Percentiles rank a stretch among this genome's conserved stretches.
phyloP scores from a whole-genome alignment of 1,284 basidiomycete genomes.

The Rhodotorula sp. region DNA sequence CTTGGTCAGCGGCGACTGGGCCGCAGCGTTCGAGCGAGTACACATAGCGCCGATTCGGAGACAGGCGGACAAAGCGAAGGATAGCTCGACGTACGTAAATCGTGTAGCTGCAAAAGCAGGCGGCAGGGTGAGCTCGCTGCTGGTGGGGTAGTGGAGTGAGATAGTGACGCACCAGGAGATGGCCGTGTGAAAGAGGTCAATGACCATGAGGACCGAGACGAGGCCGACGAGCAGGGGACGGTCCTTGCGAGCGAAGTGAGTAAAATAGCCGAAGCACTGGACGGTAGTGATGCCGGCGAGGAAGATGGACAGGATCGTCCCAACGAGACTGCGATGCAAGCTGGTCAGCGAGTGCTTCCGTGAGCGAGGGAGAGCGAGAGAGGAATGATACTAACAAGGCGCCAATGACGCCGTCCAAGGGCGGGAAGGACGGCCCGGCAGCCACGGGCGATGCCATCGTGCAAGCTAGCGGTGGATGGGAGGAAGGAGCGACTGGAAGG shows the following conservation, averaged over 20 bases:
- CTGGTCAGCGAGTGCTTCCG: not conserved
- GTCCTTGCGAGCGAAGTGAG: not conserved
- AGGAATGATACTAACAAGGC: not conserved
- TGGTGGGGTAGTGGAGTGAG: not conserved
- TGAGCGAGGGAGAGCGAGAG: not conserved
- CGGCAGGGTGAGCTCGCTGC: not conserved
- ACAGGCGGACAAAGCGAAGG: not conserved
- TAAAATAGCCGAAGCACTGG: slow-evolving; percentile 3
- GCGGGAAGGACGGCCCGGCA: not conserved
- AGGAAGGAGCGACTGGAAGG: not conserved
- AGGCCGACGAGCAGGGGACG: not conserved
- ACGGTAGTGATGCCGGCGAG: slow-evolving; percentile 11
- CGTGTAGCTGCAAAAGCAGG: slow-evolving; percentile 2
- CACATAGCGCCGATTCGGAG: no score
- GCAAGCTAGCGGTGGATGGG: not conserved
- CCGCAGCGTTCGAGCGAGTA: no score
- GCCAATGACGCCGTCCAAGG: slow-evolving; percentile 13
- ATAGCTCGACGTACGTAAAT: not conserved
- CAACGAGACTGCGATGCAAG: not conserved
- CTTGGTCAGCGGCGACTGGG: no score
- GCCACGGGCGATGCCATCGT: not conserved
- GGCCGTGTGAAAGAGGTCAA: slow-evolving; percentile 8
- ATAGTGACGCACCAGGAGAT: slow-evolving; percentile 4
- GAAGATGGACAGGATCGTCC: slow-evolving; percentile 10
- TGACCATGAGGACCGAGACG: slow-evolving; percentile 1